Evolutionary conservation across 805 yeast genomes (phyloP), one percentile per base, ranked within the genome.

Genomic region (Spathaspora boniae): DNA sequence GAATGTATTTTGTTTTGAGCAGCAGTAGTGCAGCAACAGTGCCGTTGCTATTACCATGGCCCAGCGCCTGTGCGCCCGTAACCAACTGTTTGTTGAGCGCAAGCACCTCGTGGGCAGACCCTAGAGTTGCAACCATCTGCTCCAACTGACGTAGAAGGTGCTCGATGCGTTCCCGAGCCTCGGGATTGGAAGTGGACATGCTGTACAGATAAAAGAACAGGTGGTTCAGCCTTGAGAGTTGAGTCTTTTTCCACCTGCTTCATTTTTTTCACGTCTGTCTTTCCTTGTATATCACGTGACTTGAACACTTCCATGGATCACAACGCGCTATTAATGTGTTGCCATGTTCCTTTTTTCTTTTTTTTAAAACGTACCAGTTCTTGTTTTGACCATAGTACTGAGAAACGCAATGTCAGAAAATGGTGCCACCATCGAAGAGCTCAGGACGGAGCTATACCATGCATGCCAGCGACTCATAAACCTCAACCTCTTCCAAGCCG

Each of bases 401-500:
- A 25, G 30, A 24, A 23, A 23, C 30, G n/a, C 24, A 7, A 29
- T 34, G 38, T n/a, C 18, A 17, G 32, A 36, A 15, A 20, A 31
- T 15, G 20, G 7, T 16, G 29, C 27, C 8, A 41, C 44, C n/a
- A 27, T 38, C 8, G 44, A 37, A n/a, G 37, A 40, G 32, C 27
- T 52, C 21, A 42, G 65, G 16, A 30, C 29, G 5, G 56, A 61
- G n/a, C 47, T 65, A 17, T 50, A 48, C 35, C 45, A 42, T 6
- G 60, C 70, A 9, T 51, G 55, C 24, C 47, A 47, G 15, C 62
- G 65, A 4, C 62, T 86, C 14, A 55, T 76, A 1, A 72, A 74
- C 22, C 62, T 86, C 41, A 77, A 83, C 40, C 65, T 87, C 9
- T 70, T 71, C 48, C 79, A 78, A 34, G 80, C 88, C 0, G 77